phyloP scores from a whole-genome alignment of 106 monocot genomes.

The Iris macrosiphon region DNA sequence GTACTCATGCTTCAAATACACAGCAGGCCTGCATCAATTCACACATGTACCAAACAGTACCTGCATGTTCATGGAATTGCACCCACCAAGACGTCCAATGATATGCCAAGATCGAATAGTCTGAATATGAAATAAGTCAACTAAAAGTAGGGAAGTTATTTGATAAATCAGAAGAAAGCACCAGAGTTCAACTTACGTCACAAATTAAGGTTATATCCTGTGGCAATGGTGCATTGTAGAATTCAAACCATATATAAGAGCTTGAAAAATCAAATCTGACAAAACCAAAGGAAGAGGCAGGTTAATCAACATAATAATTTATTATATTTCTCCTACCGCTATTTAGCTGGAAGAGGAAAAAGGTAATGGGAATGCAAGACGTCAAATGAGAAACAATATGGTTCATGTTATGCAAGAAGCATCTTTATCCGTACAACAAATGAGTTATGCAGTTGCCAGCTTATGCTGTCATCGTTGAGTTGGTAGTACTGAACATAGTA shows the following conservation, averaged over 20 bases:
- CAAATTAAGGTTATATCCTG: slow-evolving; percentile 76
- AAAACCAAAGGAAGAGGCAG: not conserved
- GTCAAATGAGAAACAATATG: too few relatives aligned
- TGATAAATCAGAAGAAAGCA: not conserved
- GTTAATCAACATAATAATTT: too few relatives aligned
- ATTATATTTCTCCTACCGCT: too few relatives aligned
- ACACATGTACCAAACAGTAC: slow-evolving; percentile 28
- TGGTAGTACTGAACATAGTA: too few relatives aligned
- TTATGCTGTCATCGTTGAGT: too few relatives aligned
- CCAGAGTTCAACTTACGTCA: slow-evolving; percentile 52
- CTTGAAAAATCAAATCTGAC: slow-evolving; percentile 79
- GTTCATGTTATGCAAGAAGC: too few relatives aligned
- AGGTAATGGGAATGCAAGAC: too few relatives aligned
- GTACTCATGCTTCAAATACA: too few relatives aligned
- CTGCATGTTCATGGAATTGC: slow-evolving; percentile 99
- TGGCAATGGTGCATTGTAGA: slow-evolving; percentile 63
- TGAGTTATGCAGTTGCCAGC: too few relatives aligned
- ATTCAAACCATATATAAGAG: slow-evolving; percentile 96
- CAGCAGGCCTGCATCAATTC: too few relatives aligned
- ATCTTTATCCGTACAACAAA: too few relatives aligned
- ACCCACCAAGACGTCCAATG: slow-evolving; percentile 92
- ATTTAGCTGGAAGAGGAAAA: too few relatives aligned
- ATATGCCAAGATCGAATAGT: slow-evolving; percentile 89
- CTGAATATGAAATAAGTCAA: slow-evolving; percentile 25
- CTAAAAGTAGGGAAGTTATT: slow-evolving; percentile 1